These are phyloP conservation scores for Xerocomellus amylosporus DNA, from an alignment of 768 basidiomycete genomes.

Conservation along the genomic window DNA sequence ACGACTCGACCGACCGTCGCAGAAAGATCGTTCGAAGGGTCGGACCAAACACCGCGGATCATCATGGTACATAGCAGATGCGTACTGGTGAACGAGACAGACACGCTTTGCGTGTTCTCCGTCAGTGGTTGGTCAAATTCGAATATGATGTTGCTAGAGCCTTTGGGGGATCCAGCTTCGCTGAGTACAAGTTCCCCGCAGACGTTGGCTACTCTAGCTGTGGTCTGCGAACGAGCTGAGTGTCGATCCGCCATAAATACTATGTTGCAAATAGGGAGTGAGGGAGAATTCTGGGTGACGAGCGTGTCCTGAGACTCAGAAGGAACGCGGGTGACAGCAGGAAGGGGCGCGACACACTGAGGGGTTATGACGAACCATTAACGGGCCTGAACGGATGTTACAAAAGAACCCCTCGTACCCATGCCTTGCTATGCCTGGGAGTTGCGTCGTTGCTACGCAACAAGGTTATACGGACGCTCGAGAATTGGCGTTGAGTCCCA, in stretches of 20 bases:
- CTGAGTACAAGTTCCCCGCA: constrained; percentile 4
- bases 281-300: not conserved
- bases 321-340: not conserved
- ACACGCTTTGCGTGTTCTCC: constrained; percentile 12
- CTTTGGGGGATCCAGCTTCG: not conserved
- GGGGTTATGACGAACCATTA: not conserved
- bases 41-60: not conserved
- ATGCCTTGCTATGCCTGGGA: not conserved
- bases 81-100: constrained; percentile 9
- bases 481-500: constrained; percentile 3
- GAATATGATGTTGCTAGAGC: not conserved
- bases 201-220: not conserved
- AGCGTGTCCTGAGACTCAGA: not conserved
- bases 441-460: not conserved
- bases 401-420: not conserved
- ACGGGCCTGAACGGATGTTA: not conserved
- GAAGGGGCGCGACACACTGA: not conserved
- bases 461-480: constrained; percentile 3
- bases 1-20: constrained; percentile 2
- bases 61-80: not conserved
- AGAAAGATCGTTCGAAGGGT: not conserved
- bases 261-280: constrained; percentile 1
- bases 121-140: constrained; percentile 5
- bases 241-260: not conserved
- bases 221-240: not conserved